These are phyloP conservation scores for Marsdenia floribunda DNA, from an alignment of 257 asterid species.

Conservation along the genomic window DNA sequence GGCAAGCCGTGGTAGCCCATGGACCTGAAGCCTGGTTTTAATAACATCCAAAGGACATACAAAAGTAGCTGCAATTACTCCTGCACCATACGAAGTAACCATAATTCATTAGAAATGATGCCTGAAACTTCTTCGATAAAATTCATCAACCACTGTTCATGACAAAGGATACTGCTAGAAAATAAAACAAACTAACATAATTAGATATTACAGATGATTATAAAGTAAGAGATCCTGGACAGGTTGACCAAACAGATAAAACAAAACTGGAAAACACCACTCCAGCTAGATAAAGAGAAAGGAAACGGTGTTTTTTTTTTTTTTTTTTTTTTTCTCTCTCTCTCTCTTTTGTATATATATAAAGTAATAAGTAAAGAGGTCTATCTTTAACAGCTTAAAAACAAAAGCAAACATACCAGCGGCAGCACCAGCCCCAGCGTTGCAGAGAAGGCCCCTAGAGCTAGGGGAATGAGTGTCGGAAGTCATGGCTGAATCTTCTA, in stretches of 20 bases:
- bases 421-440: slow-evolving; percentile 97
- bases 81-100: slow-evolving; percentile 42
- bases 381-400: background rate
- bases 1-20: slow-evolving; percentile 67
- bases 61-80: slow-evolving; percentile 94
- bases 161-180: background rate
- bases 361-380: too few relatives aligned
- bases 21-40: slow-evolving; percentile 95
- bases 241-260: background rate
- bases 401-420: slow-evolving; percentile 50
- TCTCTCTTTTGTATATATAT: too few relatives aligned
- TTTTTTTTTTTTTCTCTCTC: too few relatives aligned
- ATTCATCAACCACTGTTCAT: background rate
- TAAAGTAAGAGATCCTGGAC: background rate
- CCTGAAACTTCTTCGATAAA: background rate
- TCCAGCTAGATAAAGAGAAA: background rate
- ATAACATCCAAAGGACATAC: slow-evolving; percentile 98
- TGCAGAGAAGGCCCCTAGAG: slow-evolving; percentile 67
- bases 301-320: too few relatives aligned
- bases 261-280: background rate
- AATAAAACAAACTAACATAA: background rate
- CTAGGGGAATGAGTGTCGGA: slow-evolving; percentile 62
- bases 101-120: background rate
- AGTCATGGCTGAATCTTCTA: slow-evolving; percentile 43
- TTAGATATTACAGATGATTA: too few relatives aligned